Evolutionary conservation across 1,284 basidiomycete genomes (phyloP).

Genomic region (Entoloma clypeatum): DNA sequence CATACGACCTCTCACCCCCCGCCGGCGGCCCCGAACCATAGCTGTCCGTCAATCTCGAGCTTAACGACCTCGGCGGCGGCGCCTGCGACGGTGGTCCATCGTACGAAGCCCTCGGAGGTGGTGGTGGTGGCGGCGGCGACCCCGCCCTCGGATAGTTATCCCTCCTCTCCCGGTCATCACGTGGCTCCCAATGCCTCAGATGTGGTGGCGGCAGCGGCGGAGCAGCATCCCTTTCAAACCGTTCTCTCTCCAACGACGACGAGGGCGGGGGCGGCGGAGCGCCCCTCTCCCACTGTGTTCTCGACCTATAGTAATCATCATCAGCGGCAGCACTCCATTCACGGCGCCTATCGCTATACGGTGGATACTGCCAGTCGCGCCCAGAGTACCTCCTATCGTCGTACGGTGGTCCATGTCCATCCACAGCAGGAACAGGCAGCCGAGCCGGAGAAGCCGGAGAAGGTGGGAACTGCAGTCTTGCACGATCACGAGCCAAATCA

Average conservation of each 20-base stretch:
- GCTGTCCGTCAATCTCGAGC: slow-evolving; percentile 22
- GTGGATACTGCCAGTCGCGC: slow-evolving; percentile 16
- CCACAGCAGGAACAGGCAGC: slow-evolving; percentile 9
- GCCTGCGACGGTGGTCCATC: slow-evolving; percentile 24
- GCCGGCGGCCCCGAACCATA: slow-evolving; percentile 16
- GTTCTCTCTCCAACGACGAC: slow-evolving; percentile 27
- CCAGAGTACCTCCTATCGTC: slow-evolving; percentile 20
- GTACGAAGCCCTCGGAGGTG: too few species aligned
- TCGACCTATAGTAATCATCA: slow-evolving; percentile 28
- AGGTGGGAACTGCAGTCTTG: slow-evolving; percentile 22
- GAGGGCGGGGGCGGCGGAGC: slow-evolving; percentile 15
- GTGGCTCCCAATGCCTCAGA: slow-evolving; percentile 33
- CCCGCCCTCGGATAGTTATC: slow-evolving; percentile 20
- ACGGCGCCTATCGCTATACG: slow-evolving; percentile 30
- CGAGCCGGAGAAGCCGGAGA: slow-evolving; percentile 21
- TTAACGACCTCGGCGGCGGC: too few species aligned
- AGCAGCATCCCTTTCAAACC: slow-evolving; percentile 31
- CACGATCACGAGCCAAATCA: slow-evolving; percentile 28
- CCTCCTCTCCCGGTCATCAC: slow-evolving; percentile 34
- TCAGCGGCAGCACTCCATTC: slow-evolving; percentile 34
- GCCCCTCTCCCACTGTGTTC: slow-evolving; percentile 23
- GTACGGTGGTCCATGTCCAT: slow-evolving; percentile 20
- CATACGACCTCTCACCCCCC: slow-evolving; percentile 26
- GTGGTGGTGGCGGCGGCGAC: slow-evolving; percentile 20
- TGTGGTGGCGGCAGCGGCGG: slow-evolving; percentile 19